Evolutionary conservation across 73 alveolate species (phyloP).

Genomic region (Tetrahymena malaccensis): DNA sequence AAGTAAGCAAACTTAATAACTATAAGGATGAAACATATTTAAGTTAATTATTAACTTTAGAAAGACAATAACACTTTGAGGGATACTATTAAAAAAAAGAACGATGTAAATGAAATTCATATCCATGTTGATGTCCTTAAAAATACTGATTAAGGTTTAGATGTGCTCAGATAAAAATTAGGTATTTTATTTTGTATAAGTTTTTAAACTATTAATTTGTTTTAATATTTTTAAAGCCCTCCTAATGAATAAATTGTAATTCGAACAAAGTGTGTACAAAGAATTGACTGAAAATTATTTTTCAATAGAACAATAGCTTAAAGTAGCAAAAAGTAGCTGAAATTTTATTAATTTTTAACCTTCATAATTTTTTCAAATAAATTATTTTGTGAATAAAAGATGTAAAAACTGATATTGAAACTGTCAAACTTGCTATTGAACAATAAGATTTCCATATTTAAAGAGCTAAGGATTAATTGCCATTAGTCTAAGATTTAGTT

Average conservation of each 20-base stretch:
- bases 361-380: background rate
- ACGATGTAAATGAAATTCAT: constrained; percentile 73
- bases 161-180: constrained; percentile 53
- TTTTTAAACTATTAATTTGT: background rate
- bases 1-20: background rate
- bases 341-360: background rate
- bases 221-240: constrained; percentile 6
- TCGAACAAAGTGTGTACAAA: constrained; percentile 56
- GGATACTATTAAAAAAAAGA: constrained; percentile 52
- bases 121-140: constrained; percentile 62
- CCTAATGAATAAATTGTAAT: constrained; percentile 53
- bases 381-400: background rate
- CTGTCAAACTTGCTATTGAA: constrained; percentile 55
- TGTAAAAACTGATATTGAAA: constrained; percentile 34
- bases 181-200: background rate
- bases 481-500: constrained; percentile 53
- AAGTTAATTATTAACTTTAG: background rate
- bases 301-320: constrained; percentile 47
- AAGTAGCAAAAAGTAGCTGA: constrained; percentile 53
- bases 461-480: constrained; percentile 65
- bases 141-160: constrained; percentile 69
- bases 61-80: constrained; percentile 54
- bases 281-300: constrained; percentile 60
- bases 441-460: constrained; percentile 59
- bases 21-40: too few species aligned